Percentiles rank a stretch among this genome's conserved stretches.
These are phyloP conservation scores for Boechera divaricarpa DNA, from an alignment of 345 rosid species.

Conservation along the genomic window DNA sequence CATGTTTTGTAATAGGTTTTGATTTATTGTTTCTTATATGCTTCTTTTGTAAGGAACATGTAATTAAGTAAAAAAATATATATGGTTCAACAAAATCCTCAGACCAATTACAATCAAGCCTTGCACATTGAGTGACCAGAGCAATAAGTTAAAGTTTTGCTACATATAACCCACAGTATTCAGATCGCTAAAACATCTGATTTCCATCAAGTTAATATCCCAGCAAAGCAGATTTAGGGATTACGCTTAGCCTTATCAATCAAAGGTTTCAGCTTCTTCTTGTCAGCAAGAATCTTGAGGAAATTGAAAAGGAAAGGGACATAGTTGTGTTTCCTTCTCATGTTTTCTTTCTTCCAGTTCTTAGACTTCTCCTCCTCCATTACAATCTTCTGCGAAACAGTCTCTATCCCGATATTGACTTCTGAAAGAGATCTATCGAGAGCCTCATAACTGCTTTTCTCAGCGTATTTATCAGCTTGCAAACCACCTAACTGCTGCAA, in stretches of 20 bases:
- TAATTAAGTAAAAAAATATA: constrained; percentile 40
- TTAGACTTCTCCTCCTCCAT: constrained; percentile 46
- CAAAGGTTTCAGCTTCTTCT: constrained; percentile 47
- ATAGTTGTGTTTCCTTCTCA: constrained; percentile 48
- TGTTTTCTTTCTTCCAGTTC: constrained; percentile 48
- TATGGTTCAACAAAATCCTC: constrained; percentile 40
- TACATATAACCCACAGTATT: neutral
- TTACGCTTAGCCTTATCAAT: constrained; percentile 42
- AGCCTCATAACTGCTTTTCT: constrained; percentile 48
- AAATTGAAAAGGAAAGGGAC: constrained; percentile 48
- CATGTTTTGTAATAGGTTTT: constrained; percentile 39
- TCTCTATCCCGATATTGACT: constrained; percentile 42
- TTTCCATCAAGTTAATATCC: constrained; percentile 2
- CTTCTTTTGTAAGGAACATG: constrained; percentile 40
- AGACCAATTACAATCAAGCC: constrained; percentile 21
- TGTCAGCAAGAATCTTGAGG: constrained; percentile 49
- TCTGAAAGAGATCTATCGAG: constrained; percentile 44
- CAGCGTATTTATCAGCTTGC: constrained; percentile 59
- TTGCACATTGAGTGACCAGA: constrained; percentile 3
- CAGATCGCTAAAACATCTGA: neutral
- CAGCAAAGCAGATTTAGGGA: neutral
- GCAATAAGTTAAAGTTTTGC: neutral
- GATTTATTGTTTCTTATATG: constrained; percentile 38
- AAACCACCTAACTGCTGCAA: constrained; percentile 46
- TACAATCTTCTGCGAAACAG: constrained; percentile 48